A percentile compares a stretch with the other conserved stretches of the same genome.
Evolutionary conservation across 257 asterid species (phyloP).

Genomic region (Ilex aquifolium): DNA sequence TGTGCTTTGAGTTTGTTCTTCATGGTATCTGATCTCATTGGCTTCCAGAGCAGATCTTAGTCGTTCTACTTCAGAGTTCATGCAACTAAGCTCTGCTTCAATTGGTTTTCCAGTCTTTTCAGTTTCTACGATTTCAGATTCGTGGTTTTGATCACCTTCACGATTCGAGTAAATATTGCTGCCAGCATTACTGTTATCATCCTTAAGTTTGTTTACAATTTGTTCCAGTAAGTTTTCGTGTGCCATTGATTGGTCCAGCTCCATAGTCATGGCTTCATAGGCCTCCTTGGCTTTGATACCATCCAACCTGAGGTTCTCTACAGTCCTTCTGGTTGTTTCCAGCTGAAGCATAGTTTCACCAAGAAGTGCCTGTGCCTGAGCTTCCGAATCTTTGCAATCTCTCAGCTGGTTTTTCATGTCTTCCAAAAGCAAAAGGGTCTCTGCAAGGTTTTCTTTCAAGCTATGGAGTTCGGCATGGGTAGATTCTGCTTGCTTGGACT

Average conservation of each 20-base stretch:
- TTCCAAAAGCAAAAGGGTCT: slow-evolving; percentile 47
- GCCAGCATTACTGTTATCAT: slow-evolving; percentile 16
- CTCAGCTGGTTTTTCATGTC: slow-evolving; percentile 56
- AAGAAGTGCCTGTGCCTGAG: slow-evolving; percentile 42
- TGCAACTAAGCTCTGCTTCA: slow-evolving; percentile 34
- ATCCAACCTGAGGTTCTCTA: slow-evolving; percentile 48
- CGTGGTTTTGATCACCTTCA: neutral
- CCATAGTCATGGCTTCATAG: slow-evolving; percentile 35
- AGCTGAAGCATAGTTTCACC: slow-evolving; percentile 64
- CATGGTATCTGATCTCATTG: slow-evolving; percentile 48
- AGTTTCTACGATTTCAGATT: slow-evolving; percentile 8
- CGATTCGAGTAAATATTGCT: slow-evolving; percentile 11
- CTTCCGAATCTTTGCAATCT: slow-evolving; percentile 58
- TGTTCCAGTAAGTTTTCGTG: slow-evolving; percentile 56
- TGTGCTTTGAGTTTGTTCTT: slow-evolving; percentile 42
- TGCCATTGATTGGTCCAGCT: slow-evolving; percentile 64
- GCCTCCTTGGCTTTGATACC: slow-evolving; percentile 51
- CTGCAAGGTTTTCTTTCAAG: slow-evolving; percentile 44
- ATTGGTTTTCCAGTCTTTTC: slow-evolving; percentile 15
- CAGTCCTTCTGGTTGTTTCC: slow-evolving; percentile 55
- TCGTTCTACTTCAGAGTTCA: slow-evolving; percentile 49
- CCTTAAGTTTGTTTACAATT: slow-evolving; percentile 48
- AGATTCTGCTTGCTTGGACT: slow-evolving; percentile 36
- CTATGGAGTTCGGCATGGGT: slow-evolving; percentile 36
- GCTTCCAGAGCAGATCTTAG: slow-evolving; percentile 59